A percentile compares a stretch with the other conserved stretches of the same genome.
phyloP scores from a whole-genome alignment of 202 grass and related monocot genomes.

The Setaria italica region DNA sequence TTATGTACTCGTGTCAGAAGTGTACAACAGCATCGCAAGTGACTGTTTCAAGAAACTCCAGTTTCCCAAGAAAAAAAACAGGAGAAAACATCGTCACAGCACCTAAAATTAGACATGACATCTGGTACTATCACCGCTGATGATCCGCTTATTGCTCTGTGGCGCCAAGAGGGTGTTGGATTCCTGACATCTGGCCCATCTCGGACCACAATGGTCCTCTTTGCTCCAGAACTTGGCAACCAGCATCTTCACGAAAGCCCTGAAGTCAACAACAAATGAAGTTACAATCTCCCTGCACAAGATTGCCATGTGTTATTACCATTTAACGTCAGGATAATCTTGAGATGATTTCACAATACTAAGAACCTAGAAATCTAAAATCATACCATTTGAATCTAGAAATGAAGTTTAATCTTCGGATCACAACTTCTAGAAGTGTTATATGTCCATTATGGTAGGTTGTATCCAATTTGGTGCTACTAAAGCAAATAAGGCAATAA shows the following conservation, averaged over 20 bases:
- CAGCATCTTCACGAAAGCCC: conserved; percentile 85
- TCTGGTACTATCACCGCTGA: conserved; percentile 57
- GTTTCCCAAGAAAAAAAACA: conserved; percentile 14
- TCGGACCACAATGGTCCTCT: conserved; percentile 57
- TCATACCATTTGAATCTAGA: neutral
- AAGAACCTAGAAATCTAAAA: conserved; percentile 5
- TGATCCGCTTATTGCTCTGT: conserved; percentile 72
- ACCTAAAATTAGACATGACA: conserved; percentile 63
- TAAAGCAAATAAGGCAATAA: conserved; percentile 10
- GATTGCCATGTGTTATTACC: conserved; percentile 45
- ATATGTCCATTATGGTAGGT: neutral
- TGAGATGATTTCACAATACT: conserved; percentile 29
- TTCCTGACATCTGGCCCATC: conserved; percentile 84
- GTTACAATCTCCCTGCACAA: conserved; percentile 90
- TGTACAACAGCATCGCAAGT: conserved; percentile 32
- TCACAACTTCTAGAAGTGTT: neutral
- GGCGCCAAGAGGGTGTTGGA: conserved; percentile 59
- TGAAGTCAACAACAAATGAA: conserved; percentile 90
- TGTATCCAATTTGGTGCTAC: neutral
- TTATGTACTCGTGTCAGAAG: conserved; percentile 51
- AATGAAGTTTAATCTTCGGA: neutral
- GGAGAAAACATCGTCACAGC: neutral
- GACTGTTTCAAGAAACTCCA: neutral
- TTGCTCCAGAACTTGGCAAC: conserved; percentile 70
- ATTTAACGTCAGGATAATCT: conserved; percentile 5